Base-by-base conservation (phyloP, 495 filamentous ascomycete species). In the Neurospora pannonica region DNA sequence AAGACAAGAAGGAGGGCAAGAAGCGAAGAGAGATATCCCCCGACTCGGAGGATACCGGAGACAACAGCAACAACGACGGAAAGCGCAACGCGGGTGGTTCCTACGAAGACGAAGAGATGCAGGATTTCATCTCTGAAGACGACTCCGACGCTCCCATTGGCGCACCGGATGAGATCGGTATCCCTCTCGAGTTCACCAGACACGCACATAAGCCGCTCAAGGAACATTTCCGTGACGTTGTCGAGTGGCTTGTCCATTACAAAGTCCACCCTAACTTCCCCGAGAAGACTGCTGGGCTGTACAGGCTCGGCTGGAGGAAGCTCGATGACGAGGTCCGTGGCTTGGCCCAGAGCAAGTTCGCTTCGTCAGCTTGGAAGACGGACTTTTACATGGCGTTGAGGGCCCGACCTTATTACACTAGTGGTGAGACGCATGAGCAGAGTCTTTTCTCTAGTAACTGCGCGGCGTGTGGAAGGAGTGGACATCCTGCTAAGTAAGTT, bases 231-330 rank as follows among this genome's bases (percentile, higher is more conserved):
- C 89, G 89, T 46, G 88, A 91, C 76, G 92, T 88, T 0, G 85
- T 97, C 1, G 92, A 93, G 80, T 97, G 93, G 93, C 90, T 95
- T 81, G 89, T 97, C 3, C 89, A 86, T 38, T 82, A 82, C 77
- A 90, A 91, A 74, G 83, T 97, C 48, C 92, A 95, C 76, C 93
- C 93, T 3, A 90, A 87, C 0, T 97, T 95, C 76, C 15, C 73
- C 10, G 78, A 79, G 46, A 83, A 87, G 24, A 83, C 87, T 2
- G 89, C 93, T 72, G 82, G 85, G 4, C 82, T 94, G 11, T 97
- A 94, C 76, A 74, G 84, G 34, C 85, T 93, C 34, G 91, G 93
- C 0, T 95, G 95, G 82, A 81, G 81, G 36, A 95, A 94, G 76
- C 83, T 97, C 0, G 87, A 93, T 73, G 88, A 92, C 74, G 92